Percentiles rank a stretch among this genome's conserved stretches.
Conservation (phyloP, 495 filamentous ascomycete species). For the Neurospora sp. region DNA sequence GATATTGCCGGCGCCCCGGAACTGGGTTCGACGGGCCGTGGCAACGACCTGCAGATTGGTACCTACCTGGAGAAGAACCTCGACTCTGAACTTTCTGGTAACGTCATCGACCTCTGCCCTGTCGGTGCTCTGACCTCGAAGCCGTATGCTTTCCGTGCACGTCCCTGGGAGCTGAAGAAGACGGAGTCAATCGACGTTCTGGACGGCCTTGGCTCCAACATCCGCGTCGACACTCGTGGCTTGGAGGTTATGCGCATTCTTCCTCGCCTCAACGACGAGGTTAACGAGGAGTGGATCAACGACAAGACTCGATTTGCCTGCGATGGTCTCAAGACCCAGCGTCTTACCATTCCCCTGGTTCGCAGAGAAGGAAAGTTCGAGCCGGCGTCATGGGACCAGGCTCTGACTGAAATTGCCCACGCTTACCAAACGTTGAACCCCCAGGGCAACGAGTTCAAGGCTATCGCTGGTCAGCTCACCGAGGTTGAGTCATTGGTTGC, state of each 20-base stretch:
- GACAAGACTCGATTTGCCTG: conserved; percentile 96
- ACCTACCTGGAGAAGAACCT: conserved; percentile 91
- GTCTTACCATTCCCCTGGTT: conserved; percentile 84
- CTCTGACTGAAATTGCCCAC: conserved; percentile 69
- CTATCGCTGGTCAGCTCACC: conserved; percentile 77
- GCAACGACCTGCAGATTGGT: conserved; percentile 95
- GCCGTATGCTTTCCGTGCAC: conserved; percentile 92
- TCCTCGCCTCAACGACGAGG: conserved; percentile 88
- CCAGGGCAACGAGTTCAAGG: conserved; percentile 90
- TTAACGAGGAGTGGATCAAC: conserved; percentile 99
- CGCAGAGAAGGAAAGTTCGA: conserved; percentile 80
- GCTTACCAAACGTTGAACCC: conserved; percentile 66
- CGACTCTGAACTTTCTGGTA: conserved; percentile 88
- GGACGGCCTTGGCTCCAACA: conserved; percentile 86
- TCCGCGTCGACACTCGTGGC: conserved; percentile 86
- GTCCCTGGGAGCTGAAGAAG: conserved; percentile 92
- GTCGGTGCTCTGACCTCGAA: conserved; percentile 95
- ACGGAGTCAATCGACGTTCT: conserved; percentile 90
- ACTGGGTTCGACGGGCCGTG: conserved; percentile 84
- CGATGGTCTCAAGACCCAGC: conserved; percentile 92
- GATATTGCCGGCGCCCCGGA: conserved; percentile 94
- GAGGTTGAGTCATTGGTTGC: conserved; percentile 90
- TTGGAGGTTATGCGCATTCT: conserved; percentile 92
- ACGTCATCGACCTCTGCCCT: conserved; percentile 96
- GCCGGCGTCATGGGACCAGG: conserved; percentile 90